Evolutionary conservation across 2,329 filamentous ascomycete species (phyloP), one percentile per base, ranked within the genome.

Genomic region (Samsoniella hepiali): DNA sequence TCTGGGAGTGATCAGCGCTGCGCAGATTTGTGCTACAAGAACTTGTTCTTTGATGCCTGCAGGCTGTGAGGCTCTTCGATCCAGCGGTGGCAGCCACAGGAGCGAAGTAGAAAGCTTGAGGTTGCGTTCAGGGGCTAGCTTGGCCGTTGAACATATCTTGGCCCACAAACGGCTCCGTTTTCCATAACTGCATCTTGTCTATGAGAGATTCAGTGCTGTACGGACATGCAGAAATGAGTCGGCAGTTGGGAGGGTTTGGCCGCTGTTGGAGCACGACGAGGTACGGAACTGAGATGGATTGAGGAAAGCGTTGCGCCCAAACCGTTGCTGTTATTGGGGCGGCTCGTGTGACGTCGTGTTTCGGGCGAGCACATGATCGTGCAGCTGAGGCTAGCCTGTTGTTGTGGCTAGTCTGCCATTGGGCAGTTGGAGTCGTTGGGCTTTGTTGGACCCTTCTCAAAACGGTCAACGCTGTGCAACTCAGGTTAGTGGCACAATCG

Each of bases 321-420:
- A 40, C 11, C 38, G 38, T 40, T 40, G 7, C 45, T 49, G 10
- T n/a, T 32, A 11, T 29, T 5, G 7, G 49, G 49, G 49, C 2
- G 17, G 51, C 34, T 3, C 10, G 34, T 54, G 51, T 40, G 51
- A 54, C 13, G 8, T 34, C 40, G 31, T 22, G 31, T 40, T 32
- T 54, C 51, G 51, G 22, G 51, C 51, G 51, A 54, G 32, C 27
- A 15, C 51, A 10, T 32, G 51, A 54, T 40, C 51, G 51, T 54
- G 34, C 51, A 54, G 51, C 8, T 22, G 8, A 45, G 13, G 13
- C 40, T 42, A 13, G 13, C 13, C 10, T 42, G 8, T 4, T 5
- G 7, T 53, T 34, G 15, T 9, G 22, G 29, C 32, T 34, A 53
- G 47, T 11, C 4, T 4, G 47, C 38, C 11, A 2, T 15, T 45